Conservation (phyloP, 148 eudicot genomes). For the Camellia japonica region DNA sequence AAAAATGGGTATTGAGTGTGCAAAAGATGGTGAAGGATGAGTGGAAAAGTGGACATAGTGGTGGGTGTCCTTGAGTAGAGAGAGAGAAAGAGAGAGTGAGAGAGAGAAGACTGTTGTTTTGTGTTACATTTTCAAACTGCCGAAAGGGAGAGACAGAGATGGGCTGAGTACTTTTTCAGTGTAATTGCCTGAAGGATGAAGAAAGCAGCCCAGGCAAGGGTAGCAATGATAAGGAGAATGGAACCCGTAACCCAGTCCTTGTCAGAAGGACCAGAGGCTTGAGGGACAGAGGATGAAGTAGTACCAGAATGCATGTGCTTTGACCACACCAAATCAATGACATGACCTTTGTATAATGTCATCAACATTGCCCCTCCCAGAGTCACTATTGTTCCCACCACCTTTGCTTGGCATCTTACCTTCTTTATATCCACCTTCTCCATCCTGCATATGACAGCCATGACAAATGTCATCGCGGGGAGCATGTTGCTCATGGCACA, state of each 20-base stretch:
- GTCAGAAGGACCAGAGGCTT: constrained; percentile 32
- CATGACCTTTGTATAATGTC: constrained; percentile 86
- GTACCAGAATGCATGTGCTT: constrained; percentile 29
- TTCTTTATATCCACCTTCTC: constrained; percentile 76
- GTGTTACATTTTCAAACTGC: too few relatives aligned
- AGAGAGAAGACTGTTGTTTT: too few relatives aligned
- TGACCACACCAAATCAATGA: constrained; percentile 61
- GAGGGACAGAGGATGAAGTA: constrained; percentile 19
- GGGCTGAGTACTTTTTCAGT: too few relatives aligned
- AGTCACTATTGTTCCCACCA: constrained; percentile 83
- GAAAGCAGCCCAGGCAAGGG: constrained; percentile 89
- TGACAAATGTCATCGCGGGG: constrained; percentile 95
- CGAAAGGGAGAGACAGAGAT: too few relatives aligned
- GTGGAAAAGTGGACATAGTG: too few relatives aligned
- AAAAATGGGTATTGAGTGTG: too few relatives aligned
- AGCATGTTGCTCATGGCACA: constrained; percentile 99
- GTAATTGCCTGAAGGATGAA: constrained; percentile 91
- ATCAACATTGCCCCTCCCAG: constrained; percentile 96
- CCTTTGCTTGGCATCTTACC: constrained; percentile 83
- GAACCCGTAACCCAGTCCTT: constrained; percentile 87
- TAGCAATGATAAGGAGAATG: constrained; percentile 74
- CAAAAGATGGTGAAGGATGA: too few relatives aligned
- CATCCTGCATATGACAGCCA: constrained; percentile 94
- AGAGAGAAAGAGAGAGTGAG: too few relatives aligned
- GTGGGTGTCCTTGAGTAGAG: too few relatives aligned